Conservation (phyloP, 352 stramenopile genomes). For the Globisporangium spiculum region DNA sequence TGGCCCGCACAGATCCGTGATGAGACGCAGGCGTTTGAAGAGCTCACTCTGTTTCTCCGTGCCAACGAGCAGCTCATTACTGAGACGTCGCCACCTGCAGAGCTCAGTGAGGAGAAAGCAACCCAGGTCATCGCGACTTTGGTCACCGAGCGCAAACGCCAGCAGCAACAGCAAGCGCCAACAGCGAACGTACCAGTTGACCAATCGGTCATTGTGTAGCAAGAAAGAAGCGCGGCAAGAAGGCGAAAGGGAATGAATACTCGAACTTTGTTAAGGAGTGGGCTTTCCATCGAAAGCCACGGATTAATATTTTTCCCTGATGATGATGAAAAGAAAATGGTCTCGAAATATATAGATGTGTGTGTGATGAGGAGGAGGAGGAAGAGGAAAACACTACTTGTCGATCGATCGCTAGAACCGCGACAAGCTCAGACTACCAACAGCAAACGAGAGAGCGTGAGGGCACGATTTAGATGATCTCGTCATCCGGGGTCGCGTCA, state of each 20-base stretch:
- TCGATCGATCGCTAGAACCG: not conserved
- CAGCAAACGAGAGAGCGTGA: not conserved
- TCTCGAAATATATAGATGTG: not conserved
- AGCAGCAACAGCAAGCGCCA: not conserved
- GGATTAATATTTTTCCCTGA: not conserved
- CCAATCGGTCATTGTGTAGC: constrained; percentile 4
- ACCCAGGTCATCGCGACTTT: constrained; percentile 7
- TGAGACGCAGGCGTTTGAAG: constrained; percentile 10
- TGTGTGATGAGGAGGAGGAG: not conserved
- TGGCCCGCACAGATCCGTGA: constrained; percentile 7
- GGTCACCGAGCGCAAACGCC: not conserved
- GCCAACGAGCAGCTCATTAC: constrained; percentile 9
- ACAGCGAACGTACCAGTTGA: not conserved
- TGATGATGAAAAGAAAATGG: not conserved
- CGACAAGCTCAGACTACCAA: constrained; percentile 1
- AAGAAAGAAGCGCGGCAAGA: not conserved
- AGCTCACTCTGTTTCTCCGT: constrained; percentile 12
- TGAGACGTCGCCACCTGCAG: not conserved
- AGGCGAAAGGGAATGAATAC: not conserved
- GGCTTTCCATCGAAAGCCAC: not conserved
- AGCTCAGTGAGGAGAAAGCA: constrained; percentile 4
- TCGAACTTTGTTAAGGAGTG: not conserved
- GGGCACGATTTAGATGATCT: constrained; percentile 28
- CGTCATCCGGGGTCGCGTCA: constrained; percentile 55
- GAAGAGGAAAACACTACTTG: not conserved